Percentiles rank a stretch among this genome's conserved stretches.
Evolutionary conservation across 2,329 filamentous ascomycete species (phyloP).

Genomic region (Karstenula rhodostoma): DNA sequence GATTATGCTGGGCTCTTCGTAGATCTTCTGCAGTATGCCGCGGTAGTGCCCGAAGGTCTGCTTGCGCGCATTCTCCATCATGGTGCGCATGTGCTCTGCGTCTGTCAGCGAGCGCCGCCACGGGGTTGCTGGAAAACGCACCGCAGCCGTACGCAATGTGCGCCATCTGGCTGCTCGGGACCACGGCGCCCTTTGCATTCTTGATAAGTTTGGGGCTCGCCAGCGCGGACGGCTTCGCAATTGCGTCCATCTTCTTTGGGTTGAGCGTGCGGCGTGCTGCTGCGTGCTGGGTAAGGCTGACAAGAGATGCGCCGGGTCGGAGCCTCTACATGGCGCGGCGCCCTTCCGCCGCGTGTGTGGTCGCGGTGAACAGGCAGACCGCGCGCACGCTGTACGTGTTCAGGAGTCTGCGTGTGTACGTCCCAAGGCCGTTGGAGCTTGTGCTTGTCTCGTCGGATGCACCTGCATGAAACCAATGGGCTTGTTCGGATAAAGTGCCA

Average conservation of each 20-base stretch:
- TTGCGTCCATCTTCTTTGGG: slow-evolving; percentile 47
- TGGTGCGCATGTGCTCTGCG: slow-evolving; percentile 74
- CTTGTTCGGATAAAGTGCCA: slow-evolving; percentile 29
- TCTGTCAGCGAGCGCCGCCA: slow-evolving; percentile 27
- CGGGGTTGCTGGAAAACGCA: slow-evolving; percentile 28
- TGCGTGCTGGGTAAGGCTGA: slow-evolving; percentile 4
- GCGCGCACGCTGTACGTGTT: slow-evolving; percentile 13
- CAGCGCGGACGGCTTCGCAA: slow-evolving; percentile 50
- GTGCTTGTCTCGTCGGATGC: slow-evolving; percentile 27
- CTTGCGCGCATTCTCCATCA: slow-evolving; percentile 73
- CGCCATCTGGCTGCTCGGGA: slow-evolving; percentile 50
- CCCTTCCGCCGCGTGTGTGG: slow-evolving; percentile 14
- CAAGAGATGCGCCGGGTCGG: slow-evolving; percentile 8
- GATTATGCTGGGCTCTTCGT: slow-evolving; percentile 71
- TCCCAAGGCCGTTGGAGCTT: slow-evolving; percentile 16
- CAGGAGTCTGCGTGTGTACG: slow-evolving; percentile 27
- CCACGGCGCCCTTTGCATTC: slow-evolving; percentile 51
- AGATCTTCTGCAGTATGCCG: slow-evolving; percentile 73
- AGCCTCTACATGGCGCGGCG: slow-evolving; percentile 32
- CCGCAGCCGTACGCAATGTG: slow-evolving; percentile 55
- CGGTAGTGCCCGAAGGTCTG: slow-evolving; percentile 76
- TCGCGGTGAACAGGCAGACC: slow-evolving; percentile 15
- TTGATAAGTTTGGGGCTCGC: slow-evolving; percentile 56
- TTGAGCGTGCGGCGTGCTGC: neutral
- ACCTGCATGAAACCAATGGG: slow-evolving; percentile 44